Conservation (phyloP, 257 asterid genomes). For the Primulina tabacum region DNA sequence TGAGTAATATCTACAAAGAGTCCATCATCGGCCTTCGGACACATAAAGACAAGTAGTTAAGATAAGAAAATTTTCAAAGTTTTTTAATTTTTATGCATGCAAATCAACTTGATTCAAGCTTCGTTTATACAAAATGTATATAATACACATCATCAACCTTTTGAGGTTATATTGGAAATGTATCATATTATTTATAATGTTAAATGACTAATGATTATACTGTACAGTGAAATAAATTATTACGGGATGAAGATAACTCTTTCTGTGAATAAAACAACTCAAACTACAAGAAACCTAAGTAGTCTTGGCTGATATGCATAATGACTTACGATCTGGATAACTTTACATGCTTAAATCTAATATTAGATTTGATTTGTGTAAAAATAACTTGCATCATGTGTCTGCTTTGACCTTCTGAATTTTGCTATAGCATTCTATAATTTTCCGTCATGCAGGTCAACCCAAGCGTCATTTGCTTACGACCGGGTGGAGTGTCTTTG, state of each 20-base stretch:
- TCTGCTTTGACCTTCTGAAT: slow-evolving; percentile 18
- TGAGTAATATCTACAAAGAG: not conserved
- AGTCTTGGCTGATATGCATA: not conserved
- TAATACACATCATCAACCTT: not conserved
- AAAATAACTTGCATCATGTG: not conserved
- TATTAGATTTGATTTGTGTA: not conserved
- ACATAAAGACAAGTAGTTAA: not conserved
- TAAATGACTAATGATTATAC: not conserved
- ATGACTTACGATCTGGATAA: not conserved
- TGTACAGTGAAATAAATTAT: not conserved
- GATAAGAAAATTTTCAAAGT: not conserved
- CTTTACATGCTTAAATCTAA: slow-evolving; percentile 9
- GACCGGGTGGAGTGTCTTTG: slow-evolving; percentile 65
- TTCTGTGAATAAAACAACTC: slow-evolving; percentile 3
- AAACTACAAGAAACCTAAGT: not conserved
- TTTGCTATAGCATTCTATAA: not conserved
- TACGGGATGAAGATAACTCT: not conserved
- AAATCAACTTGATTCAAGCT: not conserved
- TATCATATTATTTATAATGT: not conserved
- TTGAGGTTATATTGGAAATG: not conserved
- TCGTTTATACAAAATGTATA: too few relatives aligned
- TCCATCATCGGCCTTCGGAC: not conserved
- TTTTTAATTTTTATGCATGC: not conserved
- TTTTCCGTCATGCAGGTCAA: slow-evolving; percentile 41
- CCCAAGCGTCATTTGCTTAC: slow-evolving; percentile 65